phyloP scores from a whole-genome alignment of 2,329 filamentous ascomycete genomes.

The Colletotrichum kahawae region DNA sequence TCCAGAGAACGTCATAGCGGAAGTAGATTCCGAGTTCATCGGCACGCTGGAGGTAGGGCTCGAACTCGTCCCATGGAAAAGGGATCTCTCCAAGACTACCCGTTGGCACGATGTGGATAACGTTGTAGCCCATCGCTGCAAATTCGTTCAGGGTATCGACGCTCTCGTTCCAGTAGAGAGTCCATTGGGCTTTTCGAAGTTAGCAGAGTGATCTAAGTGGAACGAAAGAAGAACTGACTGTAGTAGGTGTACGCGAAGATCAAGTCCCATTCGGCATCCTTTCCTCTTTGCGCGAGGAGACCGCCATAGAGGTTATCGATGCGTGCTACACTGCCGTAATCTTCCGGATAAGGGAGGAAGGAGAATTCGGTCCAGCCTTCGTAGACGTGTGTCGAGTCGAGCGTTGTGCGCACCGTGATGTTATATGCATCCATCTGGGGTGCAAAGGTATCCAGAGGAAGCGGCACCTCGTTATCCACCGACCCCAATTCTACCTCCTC shows the following conservation, averaged over 20 bases:
- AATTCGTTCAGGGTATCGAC: conserved; percentile 37
- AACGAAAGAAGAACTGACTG: conserved; percentile 46
- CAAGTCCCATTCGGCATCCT: conserved; percentile 38
- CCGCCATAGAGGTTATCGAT: conserved; percentile 51
- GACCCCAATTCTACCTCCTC: conserved; percentile 37
- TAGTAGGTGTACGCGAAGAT: conserved; percentile 43
- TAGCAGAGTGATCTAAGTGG: neutral
- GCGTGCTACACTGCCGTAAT: conserved; percentile 45
- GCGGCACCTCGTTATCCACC: conserved; percentile 38
- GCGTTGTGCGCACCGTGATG: conserved; percentile 36
- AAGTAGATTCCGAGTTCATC: conserved; percentile 38
- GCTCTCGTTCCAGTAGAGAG: conserved; percentile 44
- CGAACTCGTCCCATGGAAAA: conserved; percentile 16
- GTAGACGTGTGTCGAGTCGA: neutral
- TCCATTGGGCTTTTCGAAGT: conserved; percentile 38
- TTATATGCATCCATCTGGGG: conserved; percentile 42
- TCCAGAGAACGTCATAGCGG: conserved; percentile 19
- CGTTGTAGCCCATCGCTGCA: conserved; percentile 44
- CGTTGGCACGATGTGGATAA: conserved; percentile 32
- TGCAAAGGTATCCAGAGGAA: conserved; percentile 39
- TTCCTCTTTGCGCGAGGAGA: conserved; percentile 26
- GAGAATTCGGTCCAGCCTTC: conserved; percentile 31
- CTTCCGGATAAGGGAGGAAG: conserved; percentile 47
- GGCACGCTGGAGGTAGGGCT: conserved; percentile 32
- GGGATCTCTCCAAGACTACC: conserved; percentile 14